phyloP scores from a whole-genome alignment of 768 basidiomycete species.

The Psilocybe subaeruginosa region DNA sequence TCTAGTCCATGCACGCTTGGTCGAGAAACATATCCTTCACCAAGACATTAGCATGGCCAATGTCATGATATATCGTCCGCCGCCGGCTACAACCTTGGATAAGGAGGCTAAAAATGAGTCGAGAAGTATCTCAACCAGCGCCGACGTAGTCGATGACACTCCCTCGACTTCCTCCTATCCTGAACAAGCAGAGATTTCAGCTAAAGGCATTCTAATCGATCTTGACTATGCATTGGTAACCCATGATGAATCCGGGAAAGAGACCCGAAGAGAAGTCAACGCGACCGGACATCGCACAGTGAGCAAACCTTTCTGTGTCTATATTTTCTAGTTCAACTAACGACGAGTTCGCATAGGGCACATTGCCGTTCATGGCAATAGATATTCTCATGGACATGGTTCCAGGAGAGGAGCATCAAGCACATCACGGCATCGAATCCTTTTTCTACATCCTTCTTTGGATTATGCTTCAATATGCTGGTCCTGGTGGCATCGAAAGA shows the following conservation, averaged over 20 bases:
- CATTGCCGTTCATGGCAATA: conserved; percentile 1
- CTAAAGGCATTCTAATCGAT: not conserved
- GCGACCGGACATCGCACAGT: not conserved
- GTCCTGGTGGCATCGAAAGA: not conserved
- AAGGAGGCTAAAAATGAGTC: not conserved
- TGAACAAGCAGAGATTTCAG: too few relatives aligned
- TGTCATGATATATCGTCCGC: conserved; percentile 15
- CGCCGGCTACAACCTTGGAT: not conserved
- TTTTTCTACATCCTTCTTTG: conserved; percentile 1
- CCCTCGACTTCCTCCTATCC: not conserved
- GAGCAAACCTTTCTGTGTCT: too few relatives aligned
- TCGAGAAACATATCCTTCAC: conserved; percentile 22
- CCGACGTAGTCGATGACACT: not conserved
- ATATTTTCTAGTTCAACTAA: not conserved
- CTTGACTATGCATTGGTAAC: not conserved
- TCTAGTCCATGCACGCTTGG: conserved; percentile 1
- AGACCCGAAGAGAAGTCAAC: not conserved
- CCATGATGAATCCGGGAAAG: not conserved
- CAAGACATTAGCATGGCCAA: conserved; percentile 29
- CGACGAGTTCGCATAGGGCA: not conserved
- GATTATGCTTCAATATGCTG: not conserved
- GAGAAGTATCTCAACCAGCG: not conserved
- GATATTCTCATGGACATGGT: not conserved
- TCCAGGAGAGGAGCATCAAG: not conserved
- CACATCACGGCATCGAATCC: not conserved